Percentiles rank a stretch among this genome's conserved stretches.
These are phyloP conservation scores for Xylaria palmicola DNA, from an alignment of 495 filamentous ascomycete genomes.

Conservation along the genomic window DNA sequence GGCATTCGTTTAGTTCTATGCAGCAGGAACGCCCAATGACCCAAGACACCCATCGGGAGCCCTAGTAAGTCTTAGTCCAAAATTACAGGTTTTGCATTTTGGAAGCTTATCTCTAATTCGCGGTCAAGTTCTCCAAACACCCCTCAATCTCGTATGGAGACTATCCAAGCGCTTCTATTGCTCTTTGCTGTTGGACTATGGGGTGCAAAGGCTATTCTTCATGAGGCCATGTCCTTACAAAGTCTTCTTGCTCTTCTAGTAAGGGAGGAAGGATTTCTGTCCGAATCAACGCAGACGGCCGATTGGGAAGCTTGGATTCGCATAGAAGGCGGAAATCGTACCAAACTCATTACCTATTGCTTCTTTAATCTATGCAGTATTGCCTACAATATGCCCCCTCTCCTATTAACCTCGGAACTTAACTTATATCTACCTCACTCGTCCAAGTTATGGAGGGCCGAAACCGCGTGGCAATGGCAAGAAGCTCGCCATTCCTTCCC, in stretches of 20 bases:
- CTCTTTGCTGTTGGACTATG: slow-evolving; percentile 59
- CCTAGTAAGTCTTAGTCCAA: slow-evolving; percentile 39
- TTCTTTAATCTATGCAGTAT: slow-evolving; percentile 62
- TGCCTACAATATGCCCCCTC: slow-evolving; percentile 56
- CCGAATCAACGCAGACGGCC: slow-evolving; percentile 38
- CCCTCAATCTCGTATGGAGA: slow-evolving; percentile 54
- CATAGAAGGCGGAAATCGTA: slow-evolving; percentile 52
- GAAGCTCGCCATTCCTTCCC: slow-evolving; percentile 43
- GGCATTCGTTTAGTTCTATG: slow-evolving; percentile 52
- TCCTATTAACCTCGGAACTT: slow-evolving; percentile 62
- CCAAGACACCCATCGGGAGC: slow-evolving; percentile 52
- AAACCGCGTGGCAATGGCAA: slow-evolving; percentile 50
- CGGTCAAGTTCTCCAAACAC: slow-evolving; percentile 45
- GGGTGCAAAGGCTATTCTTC: slow-evolving; percentile 56
- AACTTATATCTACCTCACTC: slow-evolving; percentile 59
- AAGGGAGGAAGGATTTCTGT: slow-evolving; percentile 52
- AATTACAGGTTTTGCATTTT: background rate
- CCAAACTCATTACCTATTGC: slow-evolving; percentile 57
- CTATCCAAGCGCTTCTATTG: slow-evolving; percentile 55
- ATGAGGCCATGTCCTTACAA: slow-evolving; percentile 55
- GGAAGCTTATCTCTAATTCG: slow-evolving; percentile 20
- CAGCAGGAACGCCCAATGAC: slow-evolving; percentile 52
- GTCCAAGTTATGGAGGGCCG: slow-evolving; percentile 53
- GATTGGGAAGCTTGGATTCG: slow-evolving; percentile 62
- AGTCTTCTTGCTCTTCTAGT: slow-evolving; percentile 54